Conservation (phyloP, 371 early-diverging fungal genomes). For the Mortierella sp. region DNA sequence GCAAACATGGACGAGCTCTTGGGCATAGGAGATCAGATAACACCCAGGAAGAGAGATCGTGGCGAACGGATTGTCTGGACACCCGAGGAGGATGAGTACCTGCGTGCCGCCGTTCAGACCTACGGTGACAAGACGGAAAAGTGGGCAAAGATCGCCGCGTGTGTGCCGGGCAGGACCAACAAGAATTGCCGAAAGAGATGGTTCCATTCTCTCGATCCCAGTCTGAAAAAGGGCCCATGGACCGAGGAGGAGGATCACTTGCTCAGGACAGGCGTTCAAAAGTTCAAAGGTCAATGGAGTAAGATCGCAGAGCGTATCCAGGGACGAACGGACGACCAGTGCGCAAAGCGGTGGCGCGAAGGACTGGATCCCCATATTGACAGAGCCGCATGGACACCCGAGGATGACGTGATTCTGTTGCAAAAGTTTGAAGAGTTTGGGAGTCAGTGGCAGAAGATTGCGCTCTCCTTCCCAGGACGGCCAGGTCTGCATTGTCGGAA, state of each 20-base stretch:
- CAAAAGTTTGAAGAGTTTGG: slow-evolving; percentile 78
- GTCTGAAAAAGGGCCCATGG: slow-evolving; percentile 84
- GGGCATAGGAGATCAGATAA: slow-evolving; percentile 16
- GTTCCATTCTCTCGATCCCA: slow-evolving; percentile 87
- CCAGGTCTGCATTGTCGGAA: slow-evolving; percentile 88
- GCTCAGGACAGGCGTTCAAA: slow-evolving; percentile 76
- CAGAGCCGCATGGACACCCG: slow-evolving; percentile 81
- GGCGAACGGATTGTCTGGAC: slow-evolving; percentile 72
- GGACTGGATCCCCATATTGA: slow-evolving; percentile 84
- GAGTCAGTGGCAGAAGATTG: slow-evolving; percentile 87
- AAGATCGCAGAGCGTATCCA: slow-evolving; percentile 82
- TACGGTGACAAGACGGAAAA: slow-evolving; percentile 87
- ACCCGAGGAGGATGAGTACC: slow-evolving; percentile 78
- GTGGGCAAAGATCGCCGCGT: slow-evolving; percentile 85
- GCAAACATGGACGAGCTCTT: slow-evolving; percentile 24
- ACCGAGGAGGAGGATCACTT: slow-evolving; percentile 82
- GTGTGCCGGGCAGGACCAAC: slow-evolving; percentile 86
- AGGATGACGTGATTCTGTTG: slow-evolving; percentile 79
- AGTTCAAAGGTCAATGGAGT: slow-evolving; percentile 82
- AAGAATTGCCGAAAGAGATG: slow-evolving; percentile 87
- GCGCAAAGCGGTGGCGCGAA: slow-evolving; percentile 88
- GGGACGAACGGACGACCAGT: slow-evolving; percentile 88
- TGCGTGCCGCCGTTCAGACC: slow-evolving; percentile 77
- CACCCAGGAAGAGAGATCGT: slow-evolving; percentile 45
- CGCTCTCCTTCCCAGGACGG: slow-evolving; percentile 82